These are phyloP conservation scores for Dalbergia cochinchinensis DNA, from an alignment of 306 rosid genomes.

Conservation along the genomic window DNA sequence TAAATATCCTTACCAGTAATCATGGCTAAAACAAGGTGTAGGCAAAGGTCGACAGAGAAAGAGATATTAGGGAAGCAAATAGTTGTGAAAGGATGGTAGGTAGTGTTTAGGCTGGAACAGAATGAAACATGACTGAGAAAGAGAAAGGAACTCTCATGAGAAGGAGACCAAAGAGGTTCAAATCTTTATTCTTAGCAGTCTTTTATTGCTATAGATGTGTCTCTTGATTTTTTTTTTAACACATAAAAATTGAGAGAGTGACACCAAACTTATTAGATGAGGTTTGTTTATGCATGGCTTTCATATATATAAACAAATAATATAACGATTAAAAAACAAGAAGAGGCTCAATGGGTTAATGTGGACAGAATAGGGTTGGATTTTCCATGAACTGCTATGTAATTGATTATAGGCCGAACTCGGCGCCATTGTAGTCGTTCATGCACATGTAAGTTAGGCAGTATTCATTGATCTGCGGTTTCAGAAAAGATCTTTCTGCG, in stretches of 20 bases:
- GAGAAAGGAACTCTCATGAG: conserved; percentile 3
- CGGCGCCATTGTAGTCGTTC: conserved; percentile 56
- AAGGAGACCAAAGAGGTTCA: conserved; percentile 33
- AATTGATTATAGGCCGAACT: conserved; percentile 44
- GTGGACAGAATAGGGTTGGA: conserved; percentile 35
- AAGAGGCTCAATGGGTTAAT: conserved; percentile 22
- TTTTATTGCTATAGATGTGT: conserved; percentile 35
- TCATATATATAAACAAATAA: not conserved
- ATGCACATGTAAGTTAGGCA: conserved; percentile 64
- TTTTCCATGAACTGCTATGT: conserved; percentile 36
- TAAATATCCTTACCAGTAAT: conserved; percentile 80
- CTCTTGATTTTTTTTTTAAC: not conserved
- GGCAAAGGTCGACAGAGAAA: not conserved
- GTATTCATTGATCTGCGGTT: conserved; percentile 59
- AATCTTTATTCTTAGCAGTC: not conserved
- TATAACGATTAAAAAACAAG: not conserved
- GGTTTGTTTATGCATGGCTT: not conserved
- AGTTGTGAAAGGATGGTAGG: conserved; percentile 17
- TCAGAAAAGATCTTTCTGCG: conserved; percentile 44
- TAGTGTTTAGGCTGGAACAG: conserved; percentile 41
- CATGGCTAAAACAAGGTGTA: conserved; percentile 50
- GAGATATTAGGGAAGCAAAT: not conserved
- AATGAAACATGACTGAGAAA: conserved; percentile 40
- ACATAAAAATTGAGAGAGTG: not conserved
- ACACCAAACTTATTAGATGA: not conserved